Base-by-base conservation (phyloP, 352 stramenopile genomes). In the Phytopythium sindhum region DNA sequence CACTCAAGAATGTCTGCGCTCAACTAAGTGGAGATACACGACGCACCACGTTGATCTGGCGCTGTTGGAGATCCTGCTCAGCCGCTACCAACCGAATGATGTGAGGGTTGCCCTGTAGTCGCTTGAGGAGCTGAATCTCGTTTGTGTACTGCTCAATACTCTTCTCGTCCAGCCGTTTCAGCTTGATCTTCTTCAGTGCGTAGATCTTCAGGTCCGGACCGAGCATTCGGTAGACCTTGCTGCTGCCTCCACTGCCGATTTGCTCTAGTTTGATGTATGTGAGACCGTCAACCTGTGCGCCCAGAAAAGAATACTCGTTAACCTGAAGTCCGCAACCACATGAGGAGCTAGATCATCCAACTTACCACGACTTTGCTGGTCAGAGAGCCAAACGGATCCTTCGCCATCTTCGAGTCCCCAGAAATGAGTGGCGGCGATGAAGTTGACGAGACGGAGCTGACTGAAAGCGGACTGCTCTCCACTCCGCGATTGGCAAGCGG, bases 131-230 rank as follows among this genome's bases (percentile, higher is more conserved):
- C 24, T 95, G 81, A 64, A 99, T 99, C 77, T 99, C 97, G 66
- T 99, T 99, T 24, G 94, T 93, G 68, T 98, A 99, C 61, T 96
- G 95, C 58, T 96, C 92, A 48, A 99, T 91, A 24, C 84, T 92
- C 57, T 86, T 80, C 28, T 81, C 80, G 48, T 98, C 96, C 57
- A 98, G 76, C 21, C 89, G 88, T 67, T 96, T 91, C 29, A 99
- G 78, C 64, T 98, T 98, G 45, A 99, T 98, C 66, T 97, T 97
- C 74, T 99, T 99, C 19, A 99, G 83, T n/a, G 97, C 97, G 39
- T 98, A 95, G 29, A 99, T 97, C 42, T 96, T 89, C 52, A 95
- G 86, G 63, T 98, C 90, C 10, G 88, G 86, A 0, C 91, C 95
- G 9, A 99, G 80, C 61, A 98, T 97, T 28, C 95, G 78, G 67